Percentiles rank a stretch among this genome's conserved stretches.
phyloP scores from a whole-genome alignment of 768 basidiomycete species.

The Ramaria rubella region DNA sequence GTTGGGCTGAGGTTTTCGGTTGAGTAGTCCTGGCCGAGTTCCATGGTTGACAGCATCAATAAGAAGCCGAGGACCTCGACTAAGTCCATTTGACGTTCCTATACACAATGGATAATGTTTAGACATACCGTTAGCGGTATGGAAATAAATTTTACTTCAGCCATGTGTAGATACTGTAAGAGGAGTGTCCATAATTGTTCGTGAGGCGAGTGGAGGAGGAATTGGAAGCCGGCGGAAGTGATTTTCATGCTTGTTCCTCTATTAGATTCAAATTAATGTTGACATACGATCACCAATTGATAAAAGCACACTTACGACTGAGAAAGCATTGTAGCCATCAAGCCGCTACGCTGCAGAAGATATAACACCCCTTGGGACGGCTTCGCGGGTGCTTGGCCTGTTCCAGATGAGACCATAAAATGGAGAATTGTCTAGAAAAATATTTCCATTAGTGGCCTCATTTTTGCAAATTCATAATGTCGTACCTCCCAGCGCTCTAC shows the following conservation, averaged over 20 bases:
- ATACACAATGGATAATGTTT: neutral
- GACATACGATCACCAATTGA: slow-evolving; percentile 4
- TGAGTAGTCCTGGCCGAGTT: slow-evolving; percentile 92
- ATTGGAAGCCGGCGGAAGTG: slow-evolving; percentile 93
- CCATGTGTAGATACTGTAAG: slow-evolving; percentile 81
- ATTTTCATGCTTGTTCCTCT: slow-evolving; percentile 65
- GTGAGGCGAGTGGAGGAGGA: slow-evolving; percentile 89
- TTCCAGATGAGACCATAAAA: slow-evolving; percentile 94
- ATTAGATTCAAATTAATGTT: slow-evolving; percentile 7
- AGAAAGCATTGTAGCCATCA: slow-evolving; percentile 58
- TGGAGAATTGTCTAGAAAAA: slow-evolving; percentile 79
- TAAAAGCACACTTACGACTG: slow-evolving; percentile 3
- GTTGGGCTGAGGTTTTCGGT: slow-evolving; percentile 72
- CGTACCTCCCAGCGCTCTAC: slow-evolving; percentile 86
- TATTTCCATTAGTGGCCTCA: neutral
- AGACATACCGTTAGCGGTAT: neutral
- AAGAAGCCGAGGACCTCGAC: slow-evolving; percentile 91
- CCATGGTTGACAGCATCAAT: slow-evolving; percentile 96
- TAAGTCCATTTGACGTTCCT: slow-evolving; percentile 87
- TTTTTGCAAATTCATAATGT: slow-evolving; percentile 7
- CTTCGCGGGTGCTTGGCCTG: slow-evolving; percentile 63
- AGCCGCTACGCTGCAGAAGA: slow-evolving; percentile 73
- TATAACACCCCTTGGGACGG: slow-evolving; percentile 82
- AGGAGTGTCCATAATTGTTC: slow-evolving; percentile 93
- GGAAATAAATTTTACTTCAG: slow-evolving; percentile 49